These are phyloP conservation scores for Thielaviopsis punctulata DNA, from an alignment of 2,329 filamentous ascomycete genomes.

Conservation along the genomic window DNA sequence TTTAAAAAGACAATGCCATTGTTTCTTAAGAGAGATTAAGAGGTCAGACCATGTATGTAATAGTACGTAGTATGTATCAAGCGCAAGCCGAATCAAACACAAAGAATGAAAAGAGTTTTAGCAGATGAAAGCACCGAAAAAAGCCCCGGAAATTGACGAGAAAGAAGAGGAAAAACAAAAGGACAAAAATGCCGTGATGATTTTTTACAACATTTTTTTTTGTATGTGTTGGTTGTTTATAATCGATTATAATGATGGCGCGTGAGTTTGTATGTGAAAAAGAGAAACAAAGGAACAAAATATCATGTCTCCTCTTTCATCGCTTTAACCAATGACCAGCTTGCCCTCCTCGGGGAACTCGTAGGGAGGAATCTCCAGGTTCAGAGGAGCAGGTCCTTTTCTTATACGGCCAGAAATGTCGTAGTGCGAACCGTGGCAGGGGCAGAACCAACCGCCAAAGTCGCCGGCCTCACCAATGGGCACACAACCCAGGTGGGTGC, in stretches of 20 bases:
- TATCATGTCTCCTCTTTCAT: conserved; percentile 14
- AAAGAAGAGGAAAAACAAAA: neutral
- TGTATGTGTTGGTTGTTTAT: conserved; percentile 8
- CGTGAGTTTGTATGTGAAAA: too few relatives aligned
- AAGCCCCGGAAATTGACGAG: conserved; percentile 1
- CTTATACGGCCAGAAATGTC: conserved; percentile 97
- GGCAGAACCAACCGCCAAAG: conserved; percentile 99
- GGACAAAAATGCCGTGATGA: conserved; percentile 4
- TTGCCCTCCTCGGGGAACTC: conserved; percentile 81
- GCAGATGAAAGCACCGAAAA: conserved; percentile 4
- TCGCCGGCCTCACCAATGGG: conserved; percentile 98
- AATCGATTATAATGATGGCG: conserved; percentile 6
- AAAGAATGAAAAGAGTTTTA: neutral
- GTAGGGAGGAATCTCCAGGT: conserved; percentile 87
- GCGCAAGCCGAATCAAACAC: neutral
- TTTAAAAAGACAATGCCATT: neutral
- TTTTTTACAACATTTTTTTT: conserved; percentile 10
- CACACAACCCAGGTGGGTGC: conserved; percentile 97
- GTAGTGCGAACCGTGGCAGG: conserved; percentile 99
- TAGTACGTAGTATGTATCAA: neutral
- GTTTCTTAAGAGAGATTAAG: too few relatives aligned
- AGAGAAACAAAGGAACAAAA: too few relatives aligned
- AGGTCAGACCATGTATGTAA: neutral
- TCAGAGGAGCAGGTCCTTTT: conserved; percentile 91
- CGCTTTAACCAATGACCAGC: conserved; percentile 80